phyloP scores from a whole-genome alignment of 805 yeast species.

The Nakazawaea wickerhamii region DNA sequence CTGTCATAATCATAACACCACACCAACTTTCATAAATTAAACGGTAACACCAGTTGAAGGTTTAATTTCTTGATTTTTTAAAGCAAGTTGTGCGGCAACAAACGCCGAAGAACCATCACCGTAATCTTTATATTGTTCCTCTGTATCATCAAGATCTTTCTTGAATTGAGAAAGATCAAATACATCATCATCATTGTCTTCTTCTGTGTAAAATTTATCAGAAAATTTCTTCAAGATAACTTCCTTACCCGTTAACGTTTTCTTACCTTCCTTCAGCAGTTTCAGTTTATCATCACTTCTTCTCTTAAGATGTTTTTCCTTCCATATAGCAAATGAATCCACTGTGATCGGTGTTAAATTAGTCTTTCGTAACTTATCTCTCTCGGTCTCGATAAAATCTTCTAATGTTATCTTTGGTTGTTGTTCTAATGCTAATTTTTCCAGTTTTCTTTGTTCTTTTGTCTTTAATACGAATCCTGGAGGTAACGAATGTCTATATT shows the following conservation, averaged over 20 bases:
- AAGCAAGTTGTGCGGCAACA: slow-evolving; percentile 22
- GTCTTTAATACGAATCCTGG: slow-evolving; percentile 96
- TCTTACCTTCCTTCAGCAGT: slow-evolving; percentile 33
- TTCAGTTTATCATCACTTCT: slow-evolving; percentile 31
- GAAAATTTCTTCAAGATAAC: slow-evolving; percentile 55
- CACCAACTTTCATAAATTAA: background rate
- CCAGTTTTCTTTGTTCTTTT: slow-evolving; percentile 89
- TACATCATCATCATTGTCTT: slow-evolving; percentile 41
- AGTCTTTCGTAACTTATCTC: slow-evolving; percentile 71
- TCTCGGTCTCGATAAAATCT: slow-evolving; percentile 92
- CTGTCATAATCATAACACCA: too few relatives aligned
- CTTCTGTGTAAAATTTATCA: slow-evolving; percentile 50
- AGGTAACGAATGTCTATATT: slow-evolving; percentile 91
- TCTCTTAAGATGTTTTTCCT: slow-evolving; percentile 57
- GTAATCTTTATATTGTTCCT: slow-evolving; percentile 55
- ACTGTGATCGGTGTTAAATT: slow-evolving; percentile 82
- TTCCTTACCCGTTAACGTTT: slow-evolving; percentile 62
- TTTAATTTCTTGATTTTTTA: slow-evolving; percentile 11
- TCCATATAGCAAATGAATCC: slow-evolving; percentile 81
- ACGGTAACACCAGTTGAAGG: slow-evolving; percentile 3
- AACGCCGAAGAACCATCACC: slow-evolving; percentile 57
- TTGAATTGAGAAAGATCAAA: slow-evolving; percentile 57
- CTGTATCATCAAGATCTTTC: slow-evolving; percentile 45
- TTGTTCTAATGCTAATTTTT: slow-evolving; percentile 74
- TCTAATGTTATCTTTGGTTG: slow-evolving; percentile 91